Conservation (phyloP, 2,329 filamentous ascomycete species). For the Huntiella abstrusa region DNA sequence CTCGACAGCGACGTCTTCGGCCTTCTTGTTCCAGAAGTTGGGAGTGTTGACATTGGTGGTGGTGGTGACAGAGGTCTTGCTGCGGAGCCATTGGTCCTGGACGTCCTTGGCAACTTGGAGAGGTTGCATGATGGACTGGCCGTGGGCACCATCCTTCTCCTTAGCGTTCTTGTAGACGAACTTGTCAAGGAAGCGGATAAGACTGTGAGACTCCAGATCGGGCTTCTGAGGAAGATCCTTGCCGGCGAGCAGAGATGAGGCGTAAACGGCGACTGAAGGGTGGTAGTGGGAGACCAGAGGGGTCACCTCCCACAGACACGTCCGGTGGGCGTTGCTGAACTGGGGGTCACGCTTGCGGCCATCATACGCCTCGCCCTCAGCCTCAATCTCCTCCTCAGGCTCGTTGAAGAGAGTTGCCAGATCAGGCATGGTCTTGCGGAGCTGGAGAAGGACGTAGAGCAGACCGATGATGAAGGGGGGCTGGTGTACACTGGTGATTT, state of each 20-base stretch:
- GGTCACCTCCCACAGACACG: conserved; percentile 77
- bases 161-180: conserved; percentile 97
- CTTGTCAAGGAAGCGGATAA: conserved; percentile 91
- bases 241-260: conserved; percentile 48
- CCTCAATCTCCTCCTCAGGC: conserved; percentile 55
- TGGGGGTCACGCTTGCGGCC: conserved; percentile 81
- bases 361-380: conserved; percentile 46
- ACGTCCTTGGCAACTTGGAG: conserved; percentile 35
- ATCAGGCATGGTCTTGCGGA: conserved; percentile 62
- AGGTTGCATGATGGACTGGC: conserved; percentile 92
- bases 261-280: conserved; percentile 76
- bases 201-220: conserved; percentile 71
- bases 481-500: conserved; percentile 74
- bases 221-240: conserved; percentile 67
- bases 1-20: conserved; percentile 71
- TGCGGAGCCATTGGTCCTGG: conserved; percentile 37
- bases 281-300: conserved; percentile 74
- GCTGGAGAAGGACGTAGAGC: conserved; percentile 71
- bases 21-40: conserved; percentile 77
- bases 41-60: conserved; percentile 54
- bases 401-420: conserved; percentile 62
- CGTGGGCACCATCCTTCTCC: conserved; percentile 45
- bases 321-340: conserved; percentile 80
- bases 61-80: conserved; percentile 24
- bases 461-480: conserved; percentile 83